These are phyloP conservation scores for Peniophora sp. DNA, from an alignment of 1,284 basidiomycete genomes.

Conservation along the genomic window DNA sequence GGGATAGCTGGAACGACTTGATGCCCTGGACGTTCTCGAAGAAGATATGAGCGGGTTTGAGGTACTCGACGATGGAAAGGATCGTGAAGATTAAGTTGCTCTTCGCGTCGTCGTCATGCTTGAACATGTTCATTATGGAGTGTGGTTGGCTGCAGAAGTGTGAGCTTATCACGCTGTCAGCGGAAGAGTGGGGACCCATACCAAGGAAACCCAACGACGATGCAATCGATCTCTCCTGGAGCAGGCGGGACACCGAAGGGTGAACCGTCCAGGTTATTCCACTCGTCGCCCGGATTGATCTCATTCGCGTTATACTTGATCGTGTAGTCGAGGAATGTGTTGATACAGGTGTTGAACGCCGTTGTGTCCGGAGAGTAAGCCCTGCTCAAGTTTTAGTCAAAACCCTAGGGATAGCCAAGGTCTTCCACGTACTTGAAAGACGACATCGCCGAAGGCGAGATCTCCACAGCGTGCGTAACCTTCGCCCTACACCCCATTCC, in stretches of 20 bases:
- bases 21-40: slow-evolving; percentile 75
- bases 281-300: slow-evolving; percentile 26
- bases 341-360: slow-evolving; percentile 55
- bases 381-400: slow-evolving; percentile 16
- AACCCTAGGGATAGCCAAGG: slow-evolving; percentile 1
- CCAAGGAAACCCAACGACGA: slow-evolving; percentile 72
- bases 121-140: slow-evolving; percentile 30
- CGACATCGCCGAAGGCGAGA: slow-evolving; percentile 59
- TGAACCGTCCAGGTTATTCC: slow-evolving; percentile 10
- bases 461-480: slow-evolving; percentile 59
- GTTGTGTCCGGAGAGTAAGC: slow-evolving; percentile 36
- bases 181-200: slow-evolving; percentile 17
- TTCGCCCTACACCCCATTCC: slow-evolving; percentile 35
- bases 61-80: slow-evolving; percentile 57
- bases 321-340: slow-evolving; percentile 46
- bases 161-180: slow-evolving; percentile 1
- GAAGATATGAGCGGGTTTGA: slow-evolving; percentile 49
- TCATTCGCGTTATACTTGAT: slow-evolving; percentile 36
- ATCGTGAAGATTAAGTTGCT: slow-evolving; percentile 48
- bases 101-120: slow-evolving; percentile 26
- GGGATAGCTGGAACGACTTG: slow-evolving; percentile 1
- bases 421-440: slow-evolving; percentile 42
- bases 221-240: slow-evolving; percentile 47
- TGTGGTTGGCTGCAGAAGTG: slow-evolving; percentile 29
- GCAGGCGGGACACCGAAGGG: slow-evolving; percentile 35